Percentiles rank a stretch among this genome's conserved stretches.
These are phyloP conservation scores for Taphrina populina DNA, from an alignment of 1,139 yeast genomes.

Conservation along the genomic window DNA sequence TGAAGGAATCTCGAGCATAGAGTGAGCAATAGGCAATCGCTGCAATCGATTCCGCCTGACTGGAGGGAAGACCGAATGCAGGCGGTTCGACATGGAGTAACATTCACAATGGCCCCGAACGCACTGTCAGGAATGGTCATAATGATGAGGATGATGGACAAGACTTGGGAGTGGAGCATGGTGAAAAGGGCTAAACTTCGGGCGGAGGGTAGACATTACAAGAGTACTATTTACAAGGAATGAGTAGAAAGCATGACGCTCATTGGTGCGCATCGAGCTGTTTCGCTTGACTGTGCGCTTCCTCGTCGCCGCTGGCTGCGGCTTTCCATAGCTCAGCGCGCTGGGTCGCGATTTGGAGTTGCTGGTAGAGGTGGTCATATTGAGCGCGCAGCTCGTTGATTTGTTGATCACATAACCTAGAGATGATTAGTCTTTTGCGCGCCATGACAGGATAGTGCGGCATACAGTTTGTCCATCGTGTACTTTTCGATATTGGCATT, in stretches of 20 bases:
- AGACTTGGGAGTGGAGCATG: too few species aligned
- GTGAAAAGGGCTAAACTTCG: too few species aligned
- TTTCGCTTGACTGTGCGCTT: conserved; percentile 15
- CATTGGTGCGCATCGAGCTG: too few species aligned
- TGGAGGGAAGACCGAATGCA: conserved; percentile 24
- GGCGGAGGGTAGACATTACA: too few species aligned
- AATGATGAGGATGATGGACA: too few species aligned
- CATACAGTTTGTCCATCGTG: conserved; percentile 26
- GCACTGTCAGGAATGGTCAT: too few species aligned
- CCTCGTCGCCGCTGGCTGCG: conserved; percentile 18
- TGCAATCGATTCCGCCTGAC: conserved; percentile 22
- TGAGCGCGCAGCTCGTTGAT: conserved; percentile 19
- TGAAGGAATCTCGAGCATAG: conserved; percentile 24
- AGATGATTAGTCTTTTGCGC: neutral
- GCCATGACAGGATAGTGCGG: neutral
- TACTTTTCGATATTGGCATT: conserved; percentile 63
- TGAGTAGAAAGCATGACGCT: too few species aligned
- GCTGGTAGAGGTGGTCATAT: conserved; percentile 22
- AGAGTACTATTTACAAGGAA: too few species aligned
- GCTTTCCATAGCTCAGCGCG: conserved; percentile 20
- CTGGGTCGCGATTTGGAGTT: conserved; percentile 3
- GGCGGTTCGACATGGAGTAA: conserved; percentile 23
- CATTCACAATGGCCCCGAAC: too few species aligned
- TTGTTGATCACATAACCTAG: conserved; percentile 16
- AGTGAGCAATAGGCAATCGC: conserved; percentile 15